Base-by-base conservation (phyloP, 192 early-diverging fungal genomes). In the Pilobolus umbonatus region DNA sequence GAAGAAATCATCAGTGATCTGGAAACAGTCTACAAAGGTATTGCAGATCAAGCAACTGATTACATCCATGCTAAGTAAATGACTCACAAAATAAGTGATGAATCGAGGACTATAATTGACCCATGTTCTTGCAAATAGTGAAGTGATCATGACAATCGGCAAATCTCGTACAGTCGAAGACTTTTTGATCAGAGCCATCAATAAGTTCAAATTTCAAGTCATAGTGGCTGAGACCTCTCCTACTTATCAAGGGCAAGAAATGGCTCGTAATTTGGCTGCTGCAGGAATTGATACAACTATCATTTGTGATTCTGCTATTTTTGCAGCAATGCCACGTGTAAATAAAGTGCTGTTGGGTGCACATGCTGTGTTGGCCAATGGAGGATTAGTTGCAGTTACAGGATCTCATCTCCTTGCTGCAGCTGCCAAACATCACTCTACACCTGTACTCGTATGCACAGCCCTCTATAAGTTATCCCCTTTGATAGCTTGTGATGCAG, bases 301-400 rank as follows among this genome's bases (percentile, higher is more conserved):
- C 8, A 91, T 98, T 25, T 77, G 89, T 0, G 96, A 98, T 64
- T 86, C 92, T 15, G 93, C 96, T 0, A 85, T 94, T 17, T 96
- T 95, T 84, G 94, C 93, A 9, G 88, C 96, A 50, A 98, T 98
- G 96, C 88, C 94, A 34, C 83, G 96, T 45, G 94, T 96, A 21
- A 95, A 95, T 81, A 98, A 96, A 72, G 94, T 98, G 26, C 88
- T 98, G 58, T 69, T 96, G 29, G 93, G 93, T 25, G 87, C 91
- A 1, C 90, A 93, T 55, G 91, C 92, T 14, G 85, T 98, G 24
- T 83, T 93, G 31, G 94, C 90, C 31, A 95, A 98, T 72, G 96
- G 96, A 55, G 94, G 92, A 1, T 66, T 96, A 39, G 86, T 98
- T 8, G 87, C 92, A 0, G 78, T 84, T 2, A 81, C 81, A 55